Evolutionary conservation across 352 stramenopile genomes (phyloP).

Genomic region (Phytophthora aleatoria): DNA sequence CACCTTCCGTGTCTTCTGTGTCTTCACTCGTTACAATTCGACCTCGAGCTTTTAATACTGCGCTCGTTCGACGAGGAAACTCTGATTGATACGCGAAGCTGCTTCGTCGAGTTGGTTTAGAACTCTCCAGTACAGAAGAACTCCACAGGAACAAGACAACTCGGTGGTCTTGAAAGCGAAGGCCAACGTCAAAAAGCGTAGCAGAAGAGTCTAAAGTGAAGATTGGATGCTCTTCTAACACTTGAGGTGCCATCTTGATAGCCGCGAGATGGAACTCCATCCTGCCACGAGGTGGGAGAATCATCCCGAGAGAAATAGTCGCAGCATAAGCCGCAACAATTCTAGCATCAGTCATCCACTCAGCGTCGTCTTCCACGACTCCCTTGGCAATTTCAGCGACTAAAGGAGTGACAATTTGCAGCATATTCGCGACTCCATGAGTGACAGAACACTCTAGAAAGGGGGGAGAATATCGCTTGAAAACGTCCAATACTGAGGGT

Average conservation of each 20-base stretch:
- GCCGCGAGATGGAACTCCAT: slow-evolving; percentile 36
- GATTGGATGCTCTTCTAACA: slow-evolving; percentile 22
- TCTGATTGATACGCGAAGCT: slow-evolving; percentile 33
- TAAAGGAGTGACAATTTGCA: slow-evolving; percentile 46
- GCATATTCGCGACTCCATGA: slow-evolving; percentile 53
- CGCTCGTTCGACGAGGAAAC: slow-evolving; percentile 35
- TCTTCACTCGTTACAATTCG: slow-evolving; percentile 30
- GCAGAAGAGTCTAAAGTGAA: slow-evolving; percentile 19
- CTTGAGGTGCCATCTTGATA: slow-evolving; percentile 35
- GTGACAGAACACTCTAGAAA: slow-evolving; percentile 50
- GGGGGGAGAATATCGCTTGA: slow-evolving; percentile 43
- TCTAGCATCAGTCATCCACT: slow-evolving; percentile 31
- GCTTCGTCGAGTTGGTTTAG: slow-evolving; percentile 16
- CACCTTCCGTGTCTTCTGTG: slow-evolving; percentile 22
- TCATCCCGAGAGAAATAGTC: slow-evolving; percentile 39
- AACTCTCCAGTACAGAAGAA: slow-evolving; percentile 7
- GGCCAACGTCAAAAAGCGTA: slow-evolving; percentile 50
- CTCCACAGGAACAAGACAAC: slow-evolving; percentile 40
- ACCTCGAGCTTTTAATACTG: slow-evolving; percentile 32
- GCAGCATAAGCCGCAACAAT: slow-evolving; percentile 48
- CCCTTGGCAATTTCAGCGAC: slow-evolving; percentile 42
- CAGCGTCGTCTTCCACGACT: slow-evolving; percentile 26
- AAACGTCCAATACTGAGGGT: slow-evolving; percentile 55
- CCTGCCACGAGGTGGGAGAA: slow-evolving; percentile 31
- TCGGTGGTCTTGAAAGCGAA: slow-evolving; percentile 40